Evolutionary conservation across 257 asterid genomes (phyloP), one percentile per base, ranked within the genome.

Genomic region (Lithospermum erythrorhizon): DNA sequence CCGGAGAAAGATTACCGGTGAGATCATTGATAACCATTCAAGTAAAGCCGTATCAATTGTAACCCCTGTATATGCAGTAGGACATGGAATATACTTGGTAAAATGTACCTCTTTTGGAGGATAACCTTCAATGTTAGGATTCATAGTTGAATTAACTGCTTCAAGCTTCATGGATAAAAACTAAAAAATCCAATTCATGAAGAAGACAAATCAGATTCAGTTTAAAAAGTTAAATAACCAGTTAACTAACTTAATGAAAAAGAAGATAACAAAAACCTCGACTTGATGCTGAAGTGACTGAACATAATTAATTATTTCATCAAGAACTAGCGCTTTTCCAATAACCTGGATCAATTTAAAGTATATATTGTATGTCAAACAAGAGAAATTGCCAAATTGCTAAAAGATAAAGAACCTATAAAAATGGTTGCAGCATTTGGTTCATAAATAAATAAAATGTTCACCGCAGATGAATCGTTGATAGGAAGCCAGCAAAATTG

Each of bases 161-260:
- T 90, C 96, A 58, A 90, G 96, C 90, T 90, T 90, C 96, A 90
- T 90, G 48, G 97, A 90, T 81, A 90, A 79, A 75, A 87, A 87
- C 97, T 87, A 54, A 13, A 27, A 57, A 32, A 25, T 48, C 24
- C 24, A 61, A 61, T 18, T 48, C 49, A 41, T 9, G 4, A 25
- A 70, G 37, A 55, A 41, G 18, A 21, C 23, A 13, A 27, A 55
- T 73, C 21, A 74, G 49, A 69, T 41, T 15, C 4, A 61, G 29
- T 49, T 62, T 55, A 20, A 21, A 6, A 41, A 41, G 6, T 30
- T 48, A 22, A 15, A 24, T 25, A 55, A 15, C 13, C 18, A 23
- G 48, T 19, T 13, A 10, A 15, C 8, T 9, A 51, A 19, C 19
- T 14, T 49, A 22, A 18, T 20, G 17, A 58, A 47, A 29, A 64